These are phyloP conservation scores for Aspergillus calidoustus DNA, from an alignment of 2,329 filamentous ascomycete species.

Conservation along the genomic window DNA sequence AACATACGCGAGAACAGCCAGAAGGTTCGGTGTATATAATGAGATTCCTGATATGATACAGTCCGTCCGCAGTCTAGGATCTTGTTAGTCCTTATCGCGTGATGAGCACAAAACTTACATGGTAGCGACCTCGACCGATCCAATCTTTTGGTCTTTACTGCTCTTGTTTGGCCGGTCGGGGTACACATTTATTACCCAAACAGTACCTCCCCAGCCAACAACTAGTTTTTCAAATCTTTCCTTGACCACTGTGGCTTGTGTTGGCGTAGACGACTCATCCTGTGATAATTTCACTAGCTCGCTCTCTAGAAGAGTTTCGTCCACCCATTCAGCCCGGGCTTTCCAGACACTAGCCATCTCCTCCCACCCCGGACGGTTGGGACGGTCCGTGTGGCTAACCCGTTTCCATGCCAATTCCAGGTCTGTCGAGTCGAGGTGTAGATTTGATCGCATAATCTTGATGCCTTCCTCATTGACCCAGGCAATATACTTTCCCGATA, in stretches of 20 bases:
- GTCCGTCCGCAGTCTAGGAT: slow-evolving; percentile 80
- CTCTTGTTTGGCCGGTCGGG: slow-evolving; percentile 71
- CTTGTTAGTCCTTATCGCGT: slow-evolving; percentile 31
- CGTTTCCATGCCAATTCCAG: slow-evolving; percentile 89
- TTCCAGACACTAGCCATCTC: slow-evolving; percentile 98
- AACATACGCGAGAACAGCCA: slow-evolving; percentile 91
- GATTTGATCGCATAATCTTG: slow-evolving; percentile 92
- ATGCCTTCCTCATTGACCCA: slow-evolving; percentile 98
- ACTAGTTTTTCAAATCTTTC: slow-evolving; percentile 72
- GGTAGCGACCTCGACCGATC: slow-evolving; percentile 86
- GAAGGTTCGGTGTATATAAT: slow-evolving; percentile 87
- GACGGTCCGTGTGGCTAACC: slow-evolving; percentile 88
- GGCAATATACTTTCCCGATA: slow-evolving; percentile 87
- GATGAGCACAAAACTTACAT: slow-evolving; percentile 65
- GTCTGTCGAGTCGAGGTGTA: slow-evolving; percentile 77
- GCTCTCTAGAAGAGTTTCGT: slow-evolving; percentile 76
- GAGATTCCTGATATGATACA: slow-evolving; percentile 98
- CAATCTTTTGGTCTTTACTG: slow-evolving; percentile 71
- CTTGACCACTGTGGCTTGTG: slow-evolving; percentile 47
- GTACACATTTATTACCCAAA: slow-evolving; percentile 94
- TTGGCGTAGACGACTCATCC: slow-evolving; percentile 47
- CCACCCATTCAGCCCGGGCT: slow-evolving; percentile 88
- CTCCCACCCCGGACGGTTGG: slow-evolving; percentile 85
- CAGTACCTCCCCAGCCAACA: slow-evolving; percentile 93
- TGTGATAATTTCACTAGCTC: slow-evolving; percentile 58